A percentile compares a stretch with the other conserved stretches of the same genome.
Conservation (phyloP, 1,284 basidiomycete genomes). For the Leucocoprinus gongylophorus region DNA sequence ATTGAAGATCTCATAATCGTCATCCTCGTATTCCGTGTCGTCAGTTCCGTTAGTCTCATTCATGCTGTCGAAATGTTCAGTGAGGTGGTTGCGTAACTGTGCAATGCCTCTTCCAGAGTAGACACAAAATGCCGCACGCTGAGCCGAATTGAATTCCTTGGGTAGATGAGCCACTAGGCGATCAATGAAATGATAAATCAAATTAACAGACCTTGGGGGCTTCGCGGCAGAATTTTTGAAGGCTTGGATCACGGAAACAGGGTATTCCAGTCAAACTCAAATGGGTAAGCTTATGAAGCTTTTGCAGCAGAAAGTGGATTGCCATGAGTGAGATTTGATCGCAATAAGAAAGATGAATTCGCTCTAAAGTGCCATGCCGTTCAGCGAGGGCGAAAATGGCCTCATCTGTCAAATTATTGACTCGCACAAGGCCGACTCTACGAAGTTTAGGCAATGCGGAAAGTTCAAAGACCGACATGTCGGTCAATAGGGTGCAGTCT, state of each 20-base stretch:
- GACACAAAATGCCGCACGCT: conserved; percentile 93
- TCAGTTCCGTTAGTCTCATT: conserved; percentile 64
- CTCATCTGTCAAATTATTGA: conserved; percentile 88
- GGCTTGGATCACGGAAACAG: conserved; percentile 78
- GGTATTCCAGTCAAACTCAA: conserved; percentile 95
- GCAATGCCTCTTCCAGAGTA: conserved; percentile 90
- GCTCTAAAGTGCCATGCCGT: conserved; percentile 78
- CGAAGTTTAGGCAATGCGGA: conserved; percentile 86
- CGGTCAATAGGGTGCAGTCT: conserved; percentile 88
- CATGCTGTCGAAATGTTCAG: conserved; percentile 63
- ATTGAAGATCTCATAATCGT: conserved; percentile 50
- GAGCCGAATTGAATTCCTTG: conserved; percentile 91
- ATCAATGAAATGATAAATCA: background rate
- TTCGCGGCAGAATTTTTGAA: conserved; percentile 87
- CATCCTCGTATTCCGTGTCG: conserved; percentile 68
- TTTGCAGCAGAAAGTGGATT: conserved; percentile 85
- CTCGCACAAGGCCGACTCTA: conserved; percentile 92
- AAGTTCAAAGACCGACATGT: conserved; percentile 91
- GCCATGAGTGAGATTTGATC: conserved; percentile 92
- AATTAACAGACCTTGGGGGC: conserved; percentile 68
- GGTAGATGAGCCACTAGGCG: conserved; percentile 9
- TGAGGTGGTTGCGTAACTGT: conserved; percentile 76
- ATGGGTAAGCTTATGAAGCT: conserved; percentile 86
- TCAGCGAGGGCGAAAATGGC: conserved; percentile 86
- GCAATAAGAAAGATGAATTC: conserved; percentile 97